Base-by-base conservation (phyloP, 2,329 filamentous ascomycete species). In the Fusarium pseudograminearum region DNA sequence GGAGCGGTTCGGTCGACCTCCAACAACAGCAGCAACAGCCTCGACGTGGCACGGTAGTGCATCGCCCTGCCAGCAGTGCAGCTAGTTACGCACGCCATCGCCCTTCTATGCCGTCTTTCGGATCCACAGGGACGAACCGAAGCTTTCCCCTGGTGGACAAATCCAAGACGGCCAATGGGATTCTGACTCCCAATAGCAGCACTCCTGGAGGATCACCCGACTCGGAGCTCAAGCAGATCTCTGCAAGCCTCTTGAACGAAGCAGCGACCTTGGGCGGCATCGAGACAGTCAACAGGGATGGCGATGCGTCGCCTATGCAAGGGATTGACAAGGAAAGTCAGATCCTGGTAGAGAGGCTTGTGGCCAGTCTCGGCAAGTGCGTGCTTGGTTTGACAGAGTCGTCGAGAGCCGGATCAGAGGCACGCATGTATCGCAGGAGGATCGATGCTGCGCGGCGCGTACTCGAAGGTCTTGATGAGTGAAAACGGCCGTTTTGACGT, bases 391-490 rank as follows among this genome's bases (percentile, higher is more conserved):
- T 91, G 66, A 83, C 86, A 61, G 83, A 91, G 79, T 79, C 83
- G 53, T 82, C 87, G 69, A 80, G 81, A 69, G 80, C 85, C 61
- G 84, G 84, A 72, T 80, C 87, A 65, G 87, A 92, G 71, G 86
- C 85, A 51, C 84, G 89, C 57, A 83, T 90, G 62, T 89, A 92
- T 78, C 84, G 93, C 63, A 83, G 91, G 67, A 85, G 91, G 70
- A 85, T 97, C 52, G 93, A 97, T 70, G 87, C 89, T 54, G 94
- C 93, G 7, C 88, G 90, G 63, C 85, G 87, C 54, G 86, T 93
- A 5, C 82, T 97, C 31, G 92, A 95, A 70, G 93, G 92, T 7
- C 81, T 89, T 62, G 85, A 90, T 67, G 84, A 83, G 31, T 72
- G 44, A 61, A 56, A 59, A 31, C 31, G 40, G 48, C n/a, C 33